Percentiles rank a stretch among this genome's conserved stretches.
Conservation (phyloP, 768 basidiomycete species). For the Tricholoma terreum region DNA sequence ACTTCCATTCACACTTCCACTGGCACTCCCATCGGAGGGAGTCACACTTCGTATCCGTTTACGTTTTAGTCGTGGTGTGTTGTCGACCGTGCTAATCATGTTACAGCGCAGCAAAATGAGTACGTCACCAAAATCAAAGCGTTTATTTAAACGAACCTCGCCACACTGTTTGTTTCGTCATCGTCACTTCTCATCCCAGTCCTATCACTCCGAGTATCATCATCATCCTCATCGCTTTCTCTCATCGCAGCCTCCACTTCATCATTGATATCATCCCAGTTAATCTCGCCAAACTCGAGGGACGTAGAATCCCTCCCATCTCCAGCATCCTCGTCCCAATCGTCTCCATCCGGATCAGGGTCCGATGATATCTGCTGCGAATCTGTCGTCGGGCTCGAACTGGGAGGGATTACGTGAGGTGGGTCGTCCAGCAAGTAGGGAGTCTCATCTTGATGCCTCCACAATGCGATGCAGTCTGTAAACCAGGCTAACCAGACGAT, state of each 20-base stretch:
- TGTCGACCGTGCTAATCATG: constrained; percentile 29
- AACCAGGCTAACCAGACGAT: constrained; percentile 92
- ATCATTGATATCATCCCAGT: constrained; percentile 82
- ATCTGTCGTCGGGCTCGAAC: constrained; percentile 34
- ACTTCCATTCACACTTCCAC: constrained; percentile 33
- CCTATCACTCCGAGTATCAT: constrained; percentile 41
- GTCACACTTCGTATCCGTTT: constrained; percentile 74
- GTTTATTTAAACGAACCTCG: constrained; percentile 20
- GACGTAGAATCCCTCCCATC: constrained; percentile 29
- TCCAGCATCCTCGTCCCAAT: constrained; percentile 52
- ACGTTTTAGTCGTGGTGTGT: constrained; percentile 49
- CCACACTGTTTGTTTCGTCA: constrained; percentile 46
- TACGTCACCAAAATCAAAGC: background rate
- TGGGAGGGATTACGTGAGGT: constrained; percentile 31
- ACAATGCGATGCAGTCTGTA: constrained; percentile 83
- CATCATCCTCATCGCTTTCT: constrained; percentile 66
- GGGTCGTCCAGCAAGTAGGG: constrained; percentile 72
- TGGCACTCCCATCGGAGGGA: constrained; percentile 51
- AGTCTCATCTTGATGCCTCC: constrained; percentile 77
- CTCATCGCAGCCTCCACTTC: constrained; percentile 88
- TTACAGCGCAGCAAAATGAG: constrained; percentile 1
- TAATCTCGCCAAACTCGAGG: constrained; percentile 58
- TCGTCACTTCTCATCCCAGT: constrained; percentile 48
- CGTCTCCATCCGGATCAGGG: constrained; percentile 64
- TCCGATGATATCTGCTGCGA: constrained; percentile 58